Evolutionary conservation across 1,139 yeast genomes (phyloP), one percentile per base, ranked within the genome.

Genomic region (Yamadazyma diddensiae): DNA sequence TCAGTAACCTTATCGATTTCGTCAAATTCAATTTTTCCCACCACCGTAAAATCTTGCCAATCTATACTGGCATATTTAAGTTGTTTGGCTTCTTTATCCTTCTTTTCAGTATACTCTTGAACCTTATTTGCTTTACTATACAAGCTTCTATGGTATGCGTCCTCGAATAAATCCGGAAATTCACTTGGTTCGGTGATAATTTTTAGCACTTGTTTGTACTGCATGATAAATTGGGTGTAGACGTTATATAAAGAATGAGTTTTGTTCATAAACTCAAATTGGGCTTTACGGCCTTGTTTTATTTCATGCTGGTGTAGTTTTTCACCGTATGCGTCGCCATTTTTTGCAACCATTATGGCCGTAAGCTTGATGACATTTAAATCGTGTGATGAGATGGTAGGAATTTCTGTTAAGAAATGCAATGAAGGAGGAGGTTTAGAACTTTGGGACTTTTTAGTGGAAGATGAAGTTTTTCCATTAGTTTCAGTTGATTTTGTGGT

Each of bases 21-120:
- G 23, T 77, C 78, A 47, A 88, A 82, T 33, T 72, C 76, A 9
- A 87, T 66, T 2, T 81, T 77, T 30, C 81, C 88, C 3, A 84
- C 83, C 12, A 87, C 65, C 2, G 70, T 64, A 50, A 88, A 88
- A 41, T 84, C 86, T 39, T 81, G 81, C 98, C 98, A 92, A 55
- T 90, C 90, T 16, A 87, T 81, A 19, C 82, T 75, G 0, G 94
- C 90, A 57, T 71, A 85, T 29, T 75, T 79, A 17, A 77, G 37
- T 42, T 60, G 61, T 27, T 65, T 57, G 32, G 71, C 70, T 32
- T 58, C 61, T 61, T 34, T 57, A 46, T 36, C 55, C 46, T 50
- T 63, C 52, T 36, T 56, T 46, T 55, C 49, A 11, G 38, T 40
- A 21, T 52, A 38, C 35, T 35, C 38, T 25, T 54, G 41, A 38